Evolutionary conservation across 331 rosid genomes (phyloP), one percentile per base, ranked within the genome.

Genomic region (Malus hybrid): DNA sequence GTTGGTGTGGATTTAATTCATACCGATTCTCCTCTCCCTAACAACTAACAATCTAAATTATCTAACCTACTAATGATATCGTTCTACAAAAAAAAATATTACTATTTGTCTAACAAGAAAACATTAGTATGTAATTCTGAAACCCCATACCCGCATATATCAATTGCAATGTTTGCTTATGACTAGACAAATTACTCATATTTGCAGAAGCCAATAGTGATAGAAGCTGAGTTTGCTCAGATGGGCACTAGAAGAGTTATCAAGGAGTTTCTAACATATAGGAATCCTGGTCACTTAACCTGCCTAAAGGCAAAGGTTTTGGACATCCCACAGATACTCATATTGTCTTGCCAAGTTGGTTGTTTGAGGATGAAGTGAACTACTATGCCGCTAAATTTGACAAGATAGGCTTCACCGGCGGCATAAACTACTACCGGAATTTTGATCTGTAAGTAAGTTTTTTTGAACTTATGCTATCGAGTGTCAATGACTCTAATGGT

Each of bases 211-310:
- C 71, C 84, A 22, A 91, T 87, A 76, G 93, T 87, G 12, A 84
- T 93, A 63, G 98, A 91, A 76, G 80, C 69, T 15, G 97, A 91
- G 79, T 93, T 93, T 89, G 89, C 80, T 8, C 24, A 89, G 84
- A 81, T 87, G 48, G 96, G 96, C 4, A 78, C 89, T 22, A 77
- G 6, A 77, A 88, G 83, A 75, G 89, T 89, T 2, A 9, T 93
- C 11, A 84, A 86, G 79, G 93, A 88, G 72, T 56, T 91, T 26
- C 75, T 82, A 1, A 87, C 89, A 11, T 88, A 86, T 68, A 66
- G 86, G 7, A 82, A 62, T 29, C 93, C 96, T 24, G 86, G 74
- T 61, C 97, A 28, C 82, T 91, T 50, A 61, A 69, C 79, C 39
- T 89, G 22, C 91, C 96, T 0, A 87, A 83, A 80, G 90, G 90